phyloP scores from a whole-genome alignment of 345 rosid species.

The Camelina sativa region DNA sequence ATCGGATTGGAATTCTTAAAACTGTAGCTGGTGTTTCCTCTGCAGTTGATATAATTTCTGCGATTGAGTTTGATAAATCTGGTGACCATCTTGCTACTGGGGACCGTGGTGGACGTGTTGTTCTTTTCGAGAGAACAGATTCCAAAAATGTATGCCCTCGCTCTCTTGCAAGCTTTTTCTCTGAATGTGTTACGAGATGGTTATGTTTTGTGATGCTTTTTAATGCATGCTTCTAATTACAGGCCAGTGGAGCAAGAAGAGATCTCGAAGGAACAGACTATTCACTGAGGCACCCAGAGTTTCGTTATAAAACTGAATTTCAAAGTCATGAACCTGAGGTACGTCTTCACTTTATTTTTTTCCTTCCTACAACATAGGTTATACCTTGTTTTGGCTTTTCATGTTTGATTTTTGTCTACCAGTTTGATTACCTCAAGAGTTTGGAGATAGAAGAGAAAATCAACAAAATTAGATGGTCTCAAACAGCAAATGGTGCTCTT shows the following conservation, averaged over 20 bases:
- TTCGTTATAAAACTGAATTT: slow-evolving; percentile 93
- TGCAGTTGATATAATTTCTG: slow-evolving; percentile 61
- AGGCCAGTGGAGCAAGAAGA: slow-evolving; percentile 35
- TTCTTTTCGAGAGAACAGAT: slow-evolving; percentile 43
- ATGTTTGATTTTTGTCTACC: slow-evolving; percentile 33
- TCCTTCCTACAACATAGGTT: not conserved
- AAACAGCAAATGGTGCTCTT: slow-evolving; percentile 74
- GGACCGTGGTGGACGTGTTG: slow-evolving; percentile 47
- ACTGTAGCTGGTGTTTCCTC: slow-evolving; percentile 39
- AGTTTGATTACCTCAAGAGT: slow-evolving; percentile 99
- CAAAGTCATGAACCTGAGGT: slow-evolving; percentile 99
- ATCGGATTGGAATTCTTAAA: slow-evolving; percentile 25
- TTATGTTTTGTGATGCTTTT: slow-evolving; percentile 29
- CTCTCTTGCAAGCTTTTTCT: not conserved
- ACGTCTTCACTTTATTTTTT: slow-evolving; percentile 9
- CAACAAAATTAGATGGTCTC: slow-evolving; percentile 96
- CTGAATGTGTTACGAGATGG: not conserved
- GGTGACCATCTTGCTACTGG: slow-evolving; percentile 58
- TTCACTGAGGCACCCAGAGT: slow-evolving; percentile 83
- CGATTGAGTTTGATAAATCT: slow-evolving; percentile 55
- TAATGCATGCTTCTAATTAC: not conserved
- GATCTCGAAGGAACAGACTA: slow-evolving; percentile 65
- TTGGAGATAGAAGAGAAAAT: slow-evolving; percentile 99
- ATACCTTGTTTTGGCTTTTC: slow-evolving; percentile 1
- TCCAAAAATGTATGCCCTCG: slow-evolving; percentile 17